A percentile compares a stretch with the other conserved stretches of the same genome.
Evolutionary conservation across 1,139 yeast genomes (phyloP).

Genomic region (Wickerhamomyces sp.): DNA sequence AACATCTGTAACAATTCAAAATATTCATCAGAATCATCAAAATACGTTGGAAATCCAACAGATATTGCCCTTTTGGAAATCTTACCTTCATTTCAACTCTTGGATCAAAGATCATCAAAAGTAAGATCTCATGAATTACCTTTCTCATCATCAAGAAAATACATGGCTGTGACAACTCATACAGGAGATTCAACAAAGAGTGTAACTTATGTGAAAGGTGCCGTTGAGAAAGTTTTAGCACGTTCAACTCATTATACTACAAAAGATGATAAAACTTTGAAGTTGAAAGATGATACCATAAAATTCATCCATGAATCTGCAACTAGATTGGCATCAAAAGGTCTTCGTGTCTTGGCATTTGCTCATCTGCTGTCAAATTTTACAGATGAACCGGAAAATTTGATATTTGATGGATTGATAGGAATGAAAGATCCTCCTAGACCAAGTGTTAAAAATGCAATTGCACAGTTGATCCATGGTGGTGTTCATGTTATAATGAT

Average conservation of each 20-base stretch:
- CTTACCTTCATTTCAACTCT: conserved; percentile 62
- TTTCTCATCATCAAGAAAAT: conserved; percentile 78
- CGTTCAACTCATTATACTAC: conserved; percentile 57
- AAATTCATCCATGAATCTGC: conserved; percentile 50
- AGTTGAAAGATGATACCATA: conserved; percentile 46
- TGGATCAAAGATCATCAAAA: conserved; percentile 59
- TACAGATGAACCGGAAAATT: conserved; percentile 43
- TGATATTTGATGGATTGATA: conserved; percentile 75
- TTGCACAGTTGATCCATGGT: conserved; percentile 72
- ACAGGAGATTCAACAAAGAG: conserved; percentile 53
- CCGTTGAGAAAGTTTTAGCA: conserved; percentile 68
- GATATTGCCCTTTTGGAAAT: conserved; percentile 86
- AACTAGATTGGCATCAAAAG: conserved; percentile 66
- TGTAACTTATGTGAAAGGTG: conserved; percentile 78
- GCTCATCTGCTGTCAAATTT: conserved; percentile 43
- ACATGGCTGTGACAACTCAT: conserved; percentile 69
- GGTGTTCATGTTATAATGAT: conserved; percentile 97
- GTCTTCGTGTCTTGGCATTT: conserved; percentile 80
- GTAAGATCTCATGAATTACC: conserved; percentile 71
- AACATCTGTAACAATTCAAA: conserved; percentile 79
- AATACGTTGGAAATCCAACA: conserved; percentile 85
- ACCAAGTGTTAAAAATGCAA: conserved; percentile 68
- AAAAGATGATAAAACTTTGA: conserved; percentile 47
- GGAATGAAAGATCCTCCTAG: conserved; percentile 99
- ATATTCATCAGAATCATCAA: conserved; percentile 63